Evolutionary conservation across 257 asterid species (phyloP).

Genomic region (Lycium barbarum): DNA sequence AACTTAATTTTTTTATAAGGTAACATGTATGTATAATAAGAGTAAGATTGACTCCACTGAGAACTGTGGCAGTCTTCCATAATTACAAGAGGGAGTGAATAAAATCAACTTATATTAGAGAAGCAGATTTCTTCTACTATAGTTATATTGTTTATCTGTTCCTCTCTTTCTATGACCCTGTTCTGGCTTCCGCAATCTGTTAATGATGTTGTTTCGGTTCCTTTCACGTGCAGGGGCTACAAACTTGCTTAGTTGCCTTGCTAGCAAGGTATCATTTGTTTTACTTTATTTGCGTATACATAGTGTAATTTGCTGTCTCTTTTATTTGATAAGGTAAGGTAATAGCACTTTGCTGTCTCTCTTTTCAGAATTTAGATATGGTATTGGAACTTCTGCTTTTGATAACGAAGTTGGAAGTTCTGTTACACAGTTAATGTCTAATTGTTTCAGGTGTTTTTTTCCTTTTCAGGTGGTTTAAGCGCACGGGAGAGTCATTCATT

Average conservation of each 20-base stretch:
- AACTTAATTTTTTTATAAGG: background rate
- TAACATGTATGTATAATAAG: too few species aligned
- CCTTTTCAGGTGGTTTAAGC: slow-evolving; percentile 55
- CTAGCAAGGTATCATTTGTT: slow-evolving; percentile 61
- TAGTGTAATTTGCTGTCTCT: background rate
- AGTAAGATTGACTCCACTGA: too few species aligned
- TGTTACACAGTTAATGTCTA: background rate
- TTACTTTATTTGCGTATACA: background rate
- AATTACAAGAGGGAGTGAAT: too few species aligned
- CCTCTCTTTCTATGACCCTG: slow-evolving; percentile 6
- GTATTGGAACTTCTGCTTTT: background rate
- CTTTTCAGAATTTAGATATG: background rate
- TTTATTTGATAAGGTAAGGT: background rate
- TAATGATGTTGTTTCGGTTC: background rate
- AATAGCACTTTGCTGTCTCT: background rate
- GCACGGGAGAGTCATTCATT: slow-evolving; percentile 45
- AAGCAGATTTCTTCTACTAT: background rate
- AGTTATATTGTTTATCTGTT: background rate
- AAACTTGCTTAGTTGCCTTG: slow-evolving; percentile 79
- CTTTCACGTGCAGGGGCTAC: slow-evolving; percentile 68
- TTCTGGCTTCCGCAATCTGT: slow-evolving; percentile 3
- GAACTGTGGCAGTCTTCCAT: too few species aligned
- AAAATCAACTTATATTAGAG: background rate
- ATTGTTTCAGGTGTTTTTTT: background rate
- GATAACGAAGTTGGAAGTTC: background rate